Evolutionary conservation across 345 rosid species (phyloP), one percentile per base, ranked within the genome.

Genomic region (Geranium brycei): DNA sequence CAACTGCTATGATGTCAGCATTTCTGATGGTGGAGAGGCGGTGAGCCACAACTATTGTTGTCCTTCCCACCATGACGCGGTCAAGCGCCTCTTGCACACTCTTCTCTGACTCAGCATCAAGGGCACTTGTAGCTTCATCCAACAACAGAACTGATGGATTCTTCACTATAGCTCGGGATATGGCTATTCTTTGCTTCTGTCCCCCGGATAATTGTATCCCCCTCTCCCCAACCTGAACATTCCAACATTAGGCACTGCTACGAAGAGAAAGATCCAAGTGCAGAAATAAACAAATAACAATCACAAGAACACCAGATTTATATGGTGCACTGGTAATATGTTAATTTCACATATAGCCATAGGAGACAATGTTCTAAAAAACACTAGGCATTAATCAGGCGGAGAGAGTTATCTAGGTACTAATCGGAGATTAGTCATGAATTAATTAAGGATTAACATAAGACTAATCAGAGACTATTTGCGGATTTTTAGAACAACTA

Each of bases 51-150:
- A 90, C 80, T 3, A 93, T 74, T 3, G 99, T 87, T 8, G 99
- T 93, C 70, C 99, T 80, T 67, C 99, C 99, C 38, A 93, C 84
- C 95, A 92, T 87, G 63, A 82, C 97, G 41, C 91, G 85, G 62
- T 93, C 97, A 59, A 90, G 82, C 8, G 99, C 97, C 78, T 90
- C 95, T 73, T 93, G 97, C 60, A 93, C 95, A 51, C 91, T 93
- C 77, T 86, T 90, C 77, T 93, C 96, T 0, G 99, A 93, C 79
- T 87, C 99, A 1, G 91, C 91, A 69, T 87, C 97, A 55, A 90
- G 77, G 12, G 99, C 97, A 66, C 99, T 93, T 23, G 99, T 93
- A 14, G 99, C 99, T 78, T 93, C 99, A 65, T 93, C 99, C 1
- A 93, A 81, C 76, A 93, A 77, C 30, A 93, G 95, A 69, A 93